These are phyloP conservation scores for Coelastrella sp. DNA, from an alignment of 139 green algal species.

Conservation along the genomic window DNA sequence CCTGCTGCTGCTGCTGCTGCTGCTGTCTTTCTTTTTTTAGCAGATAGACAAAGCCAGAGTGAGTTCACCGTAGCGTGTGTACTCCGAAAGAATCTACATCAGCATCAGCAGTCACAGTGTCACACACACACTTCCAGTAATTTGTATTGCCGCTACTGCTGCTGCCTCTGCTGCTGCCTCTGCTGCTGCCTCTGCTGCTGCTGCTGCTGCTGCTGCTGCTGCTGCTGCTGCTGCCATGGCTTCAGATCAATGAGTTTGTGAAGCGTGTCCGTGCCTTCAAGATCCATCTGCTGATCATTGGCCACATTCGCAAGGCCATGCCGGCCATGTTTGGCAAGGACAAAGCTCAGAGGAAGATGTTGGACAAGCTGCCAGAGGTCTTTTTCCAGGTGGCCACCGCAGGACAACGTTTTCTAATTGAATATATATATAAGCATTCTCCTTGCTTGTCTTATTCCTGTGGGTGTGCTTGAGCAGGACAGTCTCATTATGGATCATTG, in stretches of 20 bases:
- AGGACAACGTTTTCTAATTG: too few species aligned
- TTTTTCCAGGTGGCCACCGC: constrained; percentile 70
- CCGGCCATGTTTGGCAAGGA: constrained; percentile 91
- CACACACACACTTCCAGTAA: too few species aligned
- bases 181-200: neutral
- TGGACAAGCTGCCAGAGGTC: constrained; percentile 76
- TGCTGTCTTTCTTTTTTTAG: too few species aligned
- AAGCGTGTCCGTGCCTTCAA: constrained; percentile 92
- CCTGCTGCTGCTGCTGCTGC: neutral
- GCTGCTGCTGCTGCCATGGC: neutral
- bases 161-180: neutral
- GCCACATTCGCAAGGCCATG: constrained; percentile 86
- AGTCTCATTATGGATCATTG: too few species aligned
- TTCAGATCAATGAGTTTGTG: constrained; percentile 96
- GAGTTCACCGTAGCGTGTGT: neutral
- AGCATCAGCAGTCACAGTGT: too few species aligned
- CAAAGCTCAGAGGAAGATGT: constrained; percentile 82
- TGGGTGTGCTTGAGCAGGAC: too few species aligned
- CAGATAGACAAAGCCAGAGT: neutral
- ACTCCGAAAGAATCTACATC: too few species aligned
- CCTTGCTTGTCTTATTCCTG: too few species aligned
- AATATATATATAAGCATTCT: too few species aligned
- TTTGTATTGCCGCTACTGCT: neutral
- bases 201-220: neutral
- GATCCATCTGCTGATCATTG: constrained; percentile 95